These are phyloP conservation scores for Huntiella savannae DNA, from an alignment of 2,329 filamentous ascomycete genomes.

Conservation along the genomic window DNA sequence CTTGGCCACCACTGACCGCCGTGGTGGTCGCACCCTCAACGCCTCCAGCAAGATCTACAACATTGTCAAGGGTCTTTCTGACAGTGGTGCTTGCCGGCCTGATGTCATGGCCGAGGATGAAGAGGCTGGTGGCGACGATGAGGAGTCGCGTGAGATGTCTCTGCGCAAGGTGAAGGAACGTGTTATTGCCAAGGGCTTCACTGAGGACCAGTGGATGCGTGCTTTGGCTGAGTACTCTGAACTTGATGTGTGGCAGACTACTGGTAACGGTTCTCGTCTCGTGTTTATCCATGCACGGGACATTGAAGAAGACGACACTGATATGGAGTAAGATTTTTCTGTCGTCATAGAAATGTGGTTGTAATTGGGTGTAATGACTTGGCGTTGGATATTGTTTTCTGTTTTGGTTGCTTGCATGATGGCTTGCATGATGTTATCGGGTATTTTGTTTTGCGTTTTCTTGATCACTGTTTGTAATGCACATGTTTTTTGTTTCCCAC, in stretches of 20 bases:
- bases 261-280: conserved; percentile 48
- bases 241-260: conserved; percentile 74
- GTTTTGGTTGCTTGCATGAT: too few species aligned
- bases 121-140: conserved; percentile 32
- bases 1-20: conserved; percentile 42
- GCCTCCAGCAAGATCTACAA: conserved; percentile 87
- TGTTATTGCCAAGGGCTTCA: conserved; percentile 92
- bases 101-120: conserved; percentile 56
- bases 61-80: conserved; percentile 72
- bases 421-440: too few species aligned
- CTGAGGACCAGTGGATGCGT: conserved; percentile 72
- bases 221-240: conserved; percentile 78
- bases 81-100: conserved; percentile 67
- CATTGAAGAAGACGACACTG: conserved; percentile 25
- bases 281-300: conserved; percentile 47
- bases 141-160: conserved; percentile 49
- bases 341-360: neutral
- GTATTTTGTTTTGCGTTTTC: too few species aligned
- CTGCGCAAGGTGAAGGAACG: conserved; percentile 77
- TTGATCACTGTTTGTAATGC: too few species aligned
- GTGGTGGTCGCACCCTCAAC: conserved; percentile 54
- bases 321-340: conserved; percentile 20
- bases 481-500: too few species aligned
- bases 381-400: too few species aligned
- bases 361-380: neutral